Evolutionary conservation across 106 monocot genomes (phyloP), one percentile per base, ranked within the genome.

Genomic region (Amphibolis antarctica): DNA sequence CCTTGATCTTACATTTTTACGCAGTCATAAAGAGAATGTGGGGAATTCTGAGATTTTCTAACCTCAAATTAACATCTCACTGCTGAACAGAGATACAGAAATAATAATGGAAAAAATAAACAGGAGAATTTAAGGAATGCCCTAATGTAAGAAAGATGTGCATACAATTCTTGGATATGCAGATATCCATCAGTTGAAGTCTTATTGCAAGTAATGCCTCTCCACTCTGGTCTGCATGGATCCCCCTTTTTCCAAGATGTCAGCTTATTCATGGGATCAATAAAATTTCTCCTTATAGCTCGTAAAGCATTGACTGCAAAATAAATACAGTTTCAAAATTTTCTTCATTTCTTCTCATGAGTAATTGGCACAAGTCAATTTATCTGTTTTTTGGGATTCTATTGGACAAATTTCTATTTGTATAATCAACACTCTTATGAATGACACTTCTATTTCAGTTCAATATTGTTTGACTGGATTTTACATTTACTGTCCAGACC

Each of bases 131-230:
- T 4, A 53, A 23, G 23, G 22, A 58, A 3, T 12, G 9, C 29
- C 1, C 9, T 29, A 58, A 28, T 28, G 14, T 65, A 42, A 2
- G 36, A 47, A 63, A 58, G 26, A 44, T 27, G 53, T 63, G 68
- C 90, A 55, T 82, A 98, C 96, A 98, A 52, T 77, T 87, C 79
- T 72, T 52, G 27, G 43, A 98, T 68, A 78, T 98, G 96, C 59
- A 91, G 47, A 58, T 85, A 85, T 70, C 87, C 84, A 75, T 98
- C 85, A 25, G 4, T 28, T 13, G 65, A 46, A 52, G 82, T 79
- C 23, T 26, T 69, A 78, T 98, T 91, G 64, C 96, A 98, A 42
- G 78, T 47, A 77, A 98, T 73, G 55, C 79, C 84, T 18, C 53
- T 78, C 92, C 92, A 92, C 22, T 80, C 84, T 71, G 79, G 69